Conservation (phyloP, 768 basidiomycete genomes). For the Leccinellum rugosiceps region DNA sequence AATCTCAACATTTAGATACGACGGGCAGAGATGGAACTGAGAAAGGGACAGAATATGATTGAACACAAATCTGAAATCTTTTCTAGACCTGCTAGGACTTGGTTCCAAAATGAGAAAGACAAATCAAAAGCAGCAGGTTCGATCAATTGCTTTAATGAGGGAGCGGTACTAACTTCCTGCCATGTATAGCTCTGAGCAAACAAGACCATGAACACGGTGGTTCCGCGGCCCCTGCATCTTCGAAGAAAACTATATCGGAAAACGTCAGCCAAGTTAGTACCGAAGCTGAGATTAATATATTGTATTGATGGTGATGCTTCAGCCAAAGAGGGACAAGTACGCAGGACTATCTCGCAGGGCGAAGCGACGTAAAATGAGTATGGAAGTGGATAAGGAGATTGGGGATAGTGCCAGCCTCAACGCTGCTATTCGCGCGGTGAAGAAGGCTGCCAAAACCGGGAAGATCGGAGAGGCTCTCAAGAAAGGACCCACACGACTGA, state of each 20-base stretch:
- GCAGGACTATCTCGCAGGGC: constrained; percentile 82
- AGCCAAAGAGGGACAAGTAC: constrained; percentile 77
- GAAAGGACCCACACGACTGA: constrained; percentile 32
- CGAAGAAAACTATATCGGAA: constrained; percentile 32
- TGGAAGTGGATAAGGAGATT: constrained; percentile 71
- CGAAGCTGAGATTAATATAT: background rate
- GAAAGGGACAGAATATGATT: constrained; percentile 93
- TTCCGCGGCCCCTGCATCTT: constrained; percentile 35
- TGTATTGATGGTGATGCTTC: constrained; percentile 9
- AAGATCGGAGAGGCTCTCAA: constrained; percentile 67
- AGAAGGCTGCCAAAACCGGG: constrained; percentile 67
- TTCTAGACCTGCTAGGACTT: constrained; percentile 92
- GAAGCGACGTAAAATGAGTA: constrained; percentile 84
- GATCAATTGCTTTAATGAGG: background rate
- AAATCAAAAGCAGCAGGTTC: constrained; percentile 78
- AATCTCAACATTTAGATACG: constrained; percentile 52
- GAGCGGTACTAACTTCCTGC: constrained; percentile 5
- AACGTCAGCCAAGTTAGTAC: constrained; percentile 41
- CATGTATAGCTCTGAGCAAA: constrained; percentile 65
- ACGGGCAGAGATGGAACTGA: constrained; percentile 92
- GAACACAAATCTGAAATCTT: constrained; percentile 92
- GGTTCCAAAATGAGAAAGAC: constrained; percentile 92
- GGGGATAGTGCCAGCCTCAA: constrained; percentile 53
- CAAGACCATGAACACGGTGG: constrained; percentile 62
- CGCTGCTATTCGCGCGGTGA: constrained; percentile 83